Evolutionary conservation across 2,329 filamentous ascomycete species (phyloP), one percentile per base, ranked within the genome.

Genomic region (Colletotrichum shisoi): DNA sequence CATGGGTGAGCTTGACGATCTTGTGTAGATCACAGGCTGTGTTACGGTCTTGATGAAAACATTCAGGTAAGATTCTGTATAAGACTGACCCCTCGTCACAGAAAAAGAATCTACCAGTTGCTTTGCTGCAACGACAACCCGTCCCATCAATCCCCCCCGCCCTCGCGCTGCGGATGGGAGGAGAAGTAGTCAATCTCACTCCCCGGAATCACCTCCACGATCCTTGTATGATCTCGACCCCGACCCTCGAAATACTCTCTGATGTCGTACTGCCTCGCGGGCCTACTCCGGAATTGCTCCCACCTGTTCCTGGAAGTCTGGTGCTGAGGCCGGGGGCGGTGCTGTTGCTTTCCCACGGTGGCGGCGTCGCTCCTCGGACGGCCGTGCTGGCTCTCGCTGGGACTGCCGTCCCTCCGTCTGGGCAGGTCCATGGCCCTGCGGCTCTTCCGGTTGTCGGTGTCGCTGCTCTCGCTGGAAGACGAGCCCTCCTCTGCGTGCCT

Each of bases 181-280:
- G 37, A 19, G 27, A 37, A 60, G 4, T 68, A 40, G 17, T 51
- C 62, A 51, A 68, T 24, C 12, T 65, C 65, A 5, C 62, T 64
- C 17, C 37, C 62, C 19, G 65, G 56, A 15, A 65, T 68, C 4
- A 68, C 62, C 19, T 68, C 65, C 11, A 68, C 40, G 3, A 68
- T 45, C 51, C 61, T 60, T 8, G 45, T 42, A 17, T 51, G 65
- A 3, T 62, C 61, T 2, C 44, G 24, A 1, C 62, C 65, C 52
- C 17, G 37, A 11, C 51, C 24, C 13, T 66, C 63, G 7, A 44
- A 31, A 17, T 56, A 42, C 48, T 67, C 61, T 19, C 56, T 39
- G 11, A 59, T 64, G 12, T 60, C 49, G 34, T 68, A 68, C 8
- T 34, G 31, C 39, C 61, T 37, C n/a, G 40, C 39, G 9, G 54